These are phyloP conservation scores for Ceratobasidium sp. DNA, from an alignment of 1,284 basidiomycete species.

Conservation along the genomic window DNA sequence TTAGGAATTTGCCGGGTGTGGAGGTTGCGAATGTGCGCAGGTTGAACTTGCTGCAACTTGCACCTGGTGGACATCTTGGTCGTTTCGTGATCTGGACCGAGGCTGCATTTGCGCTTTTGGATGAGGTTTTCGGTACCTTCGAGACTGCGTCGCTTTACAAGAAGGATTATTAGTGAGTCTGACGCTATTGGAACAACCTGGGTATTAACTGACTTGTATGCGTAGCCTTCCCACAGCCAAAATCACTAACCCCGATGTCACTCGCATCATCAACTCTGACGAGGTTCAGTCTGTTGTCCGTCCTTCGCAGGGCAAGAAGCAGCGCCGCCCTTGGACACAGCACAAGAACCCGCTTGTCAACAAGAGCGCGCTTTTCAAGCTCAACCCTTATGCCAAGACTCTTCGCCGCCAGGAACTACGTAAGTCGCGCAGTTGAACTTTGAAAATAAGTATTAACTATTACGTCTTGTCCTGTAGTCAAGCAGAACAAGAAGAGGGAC, in stretches of 20 bases:
- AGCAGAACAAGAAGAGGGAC: constrained; percentile 84
- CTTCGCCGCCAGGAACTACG: constrained; percentile 89
- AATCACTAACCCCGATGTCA: constrained; percentile 97
- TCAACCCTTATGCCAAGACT: constrained; percentile 99
- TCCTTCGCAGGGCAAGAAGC: constrained; percentile 81
- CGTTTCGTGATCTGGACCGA: constrained; percentile 99
- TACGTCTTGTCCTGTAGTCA: constrained; percentile 54
- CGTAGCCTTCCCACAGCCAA: constrained; percentile 90
- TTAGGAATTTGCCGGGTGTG: constrained; percentile 99
- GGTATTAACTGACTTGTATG: not conserved
- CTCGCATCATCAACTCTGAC: constrained; percentile 97
- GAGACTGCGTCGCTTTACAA: constrained; percentile 89
- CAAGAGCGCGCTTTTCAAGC: constrained; percentile 96
- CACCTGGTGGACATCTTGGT: constrained; percentile 98
- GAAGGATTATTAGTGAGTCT: constrained; percentile 88
- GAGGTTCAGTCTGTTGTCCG: constrained; percentile 97
- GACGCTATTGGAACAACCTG: constrained; percentile 43
- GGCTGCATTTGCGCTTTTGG: constrained; percentile 92
- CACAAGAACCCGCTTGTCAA: constrained; percentile 99
- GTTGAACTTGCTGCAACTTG: constrained; percentile 98
- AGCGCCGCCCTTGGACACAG: constrained; percentile 97
- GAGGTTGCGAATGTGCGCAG: constrained; percentile 96
- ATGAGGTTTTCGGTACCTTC: constrained; percentile 95
- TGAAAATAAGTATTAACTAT: constrained; percentile 15
- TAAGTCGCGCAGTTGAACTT: constrained; percentile 62